These are phyloP conservation scores for Echinosophora koreensis DNA, from an alignment of 306 rosid genomes.

Conservation along the genomic window DNA sequence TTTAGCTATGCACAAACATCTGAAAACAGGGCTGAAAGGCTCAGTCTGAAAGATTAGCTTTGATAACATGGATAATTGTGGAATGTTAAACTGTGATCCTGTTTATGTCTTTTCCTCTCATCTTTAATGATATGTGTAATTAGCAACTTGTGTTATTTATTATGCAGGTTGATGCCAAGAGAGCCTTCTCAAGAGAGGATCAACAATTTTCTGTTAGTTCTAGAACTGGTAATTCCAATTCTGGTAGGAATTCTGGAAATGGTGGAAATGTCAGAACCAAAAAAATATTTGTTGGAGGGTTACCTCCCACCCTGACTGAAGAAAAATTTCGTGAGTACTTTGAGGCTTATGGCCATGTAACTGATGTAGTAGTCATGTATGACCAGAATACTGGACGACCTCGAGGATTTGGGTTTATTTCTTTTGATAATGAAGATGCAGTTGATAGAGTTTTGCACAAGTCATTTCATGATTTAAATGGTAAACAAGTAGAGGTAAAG, in stretches of 20 bases:
- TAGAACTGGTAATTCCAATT: conserved; percentile 74
- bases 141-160: conserved; percentile 45
- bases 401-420: conserved; percentile 96
- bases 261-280: conserved; percentile 92
- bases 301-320: conserved; percentile 89
- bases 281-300: conserved; percentile 97
- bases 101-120: neutral
- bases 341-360: conserved; percentile 83
- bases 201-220: conserved; percentile 80
- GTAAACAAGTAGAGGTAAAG: conserved; percentile 99
- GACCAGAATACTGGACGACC: conserved; percentile 99
- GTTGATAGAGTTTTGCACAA: conserved; percentile 97
- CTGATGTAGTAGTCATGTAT: conserved; percentile 97
- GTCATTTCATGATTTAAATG: conserved; percentile 93
- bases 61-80: neutral
- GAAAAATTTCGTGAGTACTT: conserved; percentile 90
- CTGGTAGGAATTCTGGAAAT: conserved; percentile 70
- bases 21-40: neutral
- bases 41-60: conserved; percentile 8
- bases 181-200: conserved; percentile 97
- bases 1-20: neutral
- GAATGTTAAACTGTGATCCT: conserved; percentile 11
- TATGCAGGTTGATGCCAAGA: conserved; percentile 94
- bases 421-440: conserved; percentile 92
- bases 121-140: conserved; percentile 27